Conservation (phyloP, 805 yeast genomes). For the Torulaspora maleeae region DNA sequence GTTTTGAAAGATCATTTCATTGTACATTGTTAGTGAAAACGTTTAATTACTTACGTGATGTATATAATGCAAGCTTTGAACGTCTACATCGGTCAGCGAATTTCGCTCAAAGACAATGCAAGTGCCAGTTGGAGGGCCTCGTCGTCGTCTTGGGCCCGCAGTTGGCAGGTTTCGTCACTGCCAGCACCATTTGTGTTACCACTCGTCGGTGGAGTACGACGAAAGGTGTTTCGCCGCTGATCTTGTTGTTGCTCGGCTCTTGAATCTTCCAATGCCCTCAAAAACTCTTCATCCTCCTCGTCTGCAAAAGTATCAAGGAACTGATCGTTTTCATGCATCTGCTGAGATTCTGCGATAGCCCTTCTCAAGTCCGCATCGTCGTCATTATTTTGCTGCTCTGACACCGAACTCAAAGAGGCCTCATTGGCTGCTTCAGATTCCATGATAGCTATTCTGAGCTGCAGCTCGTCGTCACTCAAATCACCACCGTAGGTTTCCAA, state of each 20-base stretch:
- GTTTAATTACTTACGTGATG: constrained; percentile 1
- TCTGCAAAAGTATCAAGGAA: constrained; percentile 9
- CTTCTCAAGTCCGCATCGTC: constrained; percentile 19
- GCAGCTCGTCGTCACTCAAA: constrained; percentile 33
- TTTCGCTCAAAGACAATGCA: constrained; percentile 34
- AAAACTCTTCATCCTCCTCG: constrained; percentile 24
- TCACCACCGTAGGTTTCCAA: constrained; percentile 31
- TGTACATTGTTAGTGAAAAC: constrained; percentile 2
- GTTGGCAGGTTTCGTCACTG: not conserved
- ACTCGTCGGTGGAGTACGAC: constrained; percentile 1
- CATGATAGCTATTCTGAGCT: constrained; percentile 33
- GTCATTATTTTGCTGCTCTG: constrained; percentile 2
- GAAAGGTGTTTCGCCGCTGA: not conserved
- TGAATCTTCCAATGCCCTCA: constrained; percentile 22
- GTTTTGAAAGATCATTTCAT: constrained; percentile 34
- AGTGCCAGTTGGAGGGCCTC: constrained; percentile 34
- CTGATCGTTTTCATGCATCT: constrained; percentile 12
- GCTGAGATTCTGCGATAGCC: constrained; percentile 22
- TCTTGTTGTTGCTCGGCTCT: constrained; percentile 6
- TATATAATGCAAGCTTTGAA: not conserved
- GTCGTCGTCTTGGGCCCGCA: constrained; percentile 14
- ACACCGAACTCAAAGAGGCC: not conserved
- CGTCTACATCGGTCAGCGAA: constrained; percentile 9
- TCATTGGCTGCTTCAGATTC: constrained; percentile 26
- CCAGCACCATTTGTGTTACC: not conserved